Conservation (phyloP, 805 yeast genomes). For the Starmerella riodocensis region DNA sequence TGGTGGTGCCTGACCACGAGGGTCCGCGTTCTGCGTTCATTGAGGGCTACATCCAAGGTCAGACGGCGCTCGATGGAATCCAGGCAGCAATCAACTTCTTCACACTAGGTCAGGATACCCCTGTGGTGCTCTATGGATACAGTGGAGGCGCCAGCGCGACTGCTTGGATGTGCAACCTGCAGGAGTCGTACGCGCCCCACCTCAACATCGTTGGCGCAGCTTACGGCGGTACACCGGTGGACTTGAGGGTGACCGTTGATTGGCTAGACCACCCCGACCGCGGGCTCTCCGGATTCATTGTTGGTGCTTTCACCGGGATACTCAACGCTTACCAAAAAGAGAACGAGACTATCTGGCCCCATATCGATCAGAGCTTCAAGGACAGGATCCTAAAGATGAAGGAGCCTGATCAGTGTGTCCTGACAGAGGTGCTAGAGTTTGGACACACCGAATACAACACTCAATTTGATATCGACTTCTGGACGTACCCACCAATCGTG, state of each 20-base stretch:
- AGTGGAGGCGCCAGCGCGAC: conserved; percentile 17
- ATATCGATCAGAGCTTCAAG: not conserved
- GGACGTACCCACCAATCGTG: not conserved
- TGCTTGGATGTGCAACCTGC: conserved; percentile 24
- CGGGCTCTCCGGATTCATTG: conserved; percentile 19
- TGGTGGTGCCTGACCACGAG: conserved; percentile 23
- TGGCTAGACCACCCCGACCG: conserved; percentile 10
- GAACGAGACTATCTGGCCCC: conserved; percentile 4
- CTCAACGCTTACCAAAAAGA: conserved; percentile 18
- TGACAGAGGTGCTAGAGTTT: not conserved
- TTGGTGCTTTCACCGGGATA: conserved; percentile 20
- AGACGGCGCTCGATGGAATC: conserved; percentile 8
- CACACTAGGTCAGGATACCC: not conserved
- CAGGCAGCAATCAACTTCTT: conserved; percentile 1
- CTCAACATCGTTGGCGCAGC: conserved; percentile 21
- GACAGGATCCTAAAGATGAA: not conserved
- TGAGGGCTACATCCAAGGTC: conserved; percentile 22
- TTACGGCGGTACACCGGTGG: conserved; percentile 11
- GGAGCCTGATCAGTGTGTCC: not conserved
- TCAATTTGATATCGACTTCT: not conserved
- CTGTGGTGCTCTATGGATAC: conserved; percentile 1
- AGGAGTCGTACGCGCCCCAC: conserved; percentile 23
- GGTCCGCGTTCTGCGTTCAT: conserved; percentile 23
- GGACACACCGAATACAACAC: not conserved
- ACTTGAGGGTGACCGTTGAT: conserved; percentile 13